Evolutionary conservation across 805 yeast genomes (phyloP), one percentile per base, ranked within the genome.

Genomic region (Cyberlindnera suaveolens): DNA sequence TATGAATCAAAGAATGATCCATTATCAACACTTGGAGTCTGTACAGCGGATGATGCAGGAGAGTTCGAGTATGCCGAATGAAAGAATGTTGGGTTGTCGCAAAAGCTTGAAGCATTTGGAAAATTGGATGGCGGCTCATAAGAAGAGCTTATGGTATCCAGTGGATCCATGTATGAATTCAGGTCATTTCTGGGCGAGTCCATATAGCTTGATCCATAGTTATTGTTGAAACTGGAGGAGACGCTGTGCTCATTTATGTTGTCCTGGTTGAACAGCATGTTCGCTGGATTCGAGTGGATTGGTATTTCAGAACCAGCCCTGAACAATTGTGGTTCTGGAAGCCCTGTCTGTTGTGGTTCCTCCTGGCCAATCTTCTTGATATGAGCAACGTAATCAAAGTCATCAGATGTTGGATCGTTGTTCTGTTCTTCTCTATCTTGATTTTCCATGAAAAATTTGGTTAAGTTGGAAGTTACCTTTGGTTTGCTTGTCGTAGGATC

Each of bases 381-480:
- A 51, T 80, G 85, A 7, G 83, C 82, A 13, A 78, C 76, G 51
- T 80, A 80, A 56, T 79, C 82, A 48, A 80, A 80, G 38, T 78
- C 81, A 31, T 71, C 80, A 16, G 73, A 66, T 4, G 70, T 66
- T 6, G 75, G 74, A 46, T 74, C 81, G 20, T 59, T 51, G 5
- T 47, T 41, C 17, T 42, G 40, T 26, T 45, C 26, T 11, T 31
- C 13, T 17, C n/a, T 32, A 14, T 34, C 6, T 31, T 47, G 45
- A n/a, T 43, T 41, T 16, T 49, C 50, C 6, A 41, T 46, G 32
- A 57, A 43, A 40, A 42, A 56, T 38, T 53, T 54, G 1, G 62
- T 57, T n/a, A 57, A 41, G 33, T 56, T 57, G 6, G 60, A 56
- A 2, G 59, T 44, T 23, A 47, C 45, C 16, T 46, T 47, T 4